Base-by-base conservation (phyloP, 768 basidiomycete species). In the Lenzites betulinus region DNA sequence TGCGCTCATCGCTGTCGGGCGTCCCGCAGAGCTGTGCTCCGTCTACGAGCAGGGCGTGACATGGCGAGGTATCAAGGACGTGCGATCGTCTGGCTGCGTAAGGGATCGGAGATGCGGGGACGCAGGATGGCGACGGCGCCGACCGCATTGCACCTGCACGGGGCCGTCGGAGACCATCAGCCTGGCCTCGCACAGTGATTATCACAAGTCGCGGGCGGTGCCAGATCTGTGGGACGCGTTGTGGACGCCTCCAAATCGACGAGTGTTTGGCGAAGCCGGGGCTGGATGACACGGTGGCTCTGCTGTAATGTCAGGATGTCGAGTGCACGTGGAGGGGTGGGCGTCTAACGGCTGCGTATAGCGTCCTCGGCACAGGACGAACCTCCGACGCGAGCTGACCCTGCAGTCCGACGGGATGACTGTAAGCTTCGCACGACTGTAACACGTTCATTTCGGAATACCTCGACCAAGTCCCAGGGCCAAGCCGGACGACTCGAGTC, bases 201-300 rank as follows among this genome's bases (percentile, higher is more conserved):
- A 51, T 51, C 56, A 58, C 11, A 50, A 42, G 56, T 33, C 39
- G 38, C 48, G 33, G 56, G 56, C 56, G n/a, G 56, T 58, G 56
- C 56, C 56, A 58, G 56, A 50, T 50, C 56, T 51, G 56, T 58
- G 56, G 56, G 48, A 50, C 56, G 48, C 56, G 48, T 58, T 58
- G 48, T 58, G 48, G 56, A 58, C 48, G 56, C 56, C n/a, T 58
- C 48, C n/a, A 11, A 33, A 33, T n/a, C 48, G 28, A 43, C 23
- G 50, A 43, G 35, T 23, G 48, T 50, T 58, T 58, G 39, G 54
- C 44, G 48, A 58, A 58, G 25, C 47, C 20, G 35, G 15, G 25
- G 11, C 9, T 4, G 51, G 39, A 57, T 57, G 48, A 57, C 55
- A 47, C 56, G 41, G 56, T 58, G 56, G 56, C 56, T 58, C 56